phyloP scores from a whole-genome alignment of 345 rosid species.

The Dimocarpus longan region DNA sequence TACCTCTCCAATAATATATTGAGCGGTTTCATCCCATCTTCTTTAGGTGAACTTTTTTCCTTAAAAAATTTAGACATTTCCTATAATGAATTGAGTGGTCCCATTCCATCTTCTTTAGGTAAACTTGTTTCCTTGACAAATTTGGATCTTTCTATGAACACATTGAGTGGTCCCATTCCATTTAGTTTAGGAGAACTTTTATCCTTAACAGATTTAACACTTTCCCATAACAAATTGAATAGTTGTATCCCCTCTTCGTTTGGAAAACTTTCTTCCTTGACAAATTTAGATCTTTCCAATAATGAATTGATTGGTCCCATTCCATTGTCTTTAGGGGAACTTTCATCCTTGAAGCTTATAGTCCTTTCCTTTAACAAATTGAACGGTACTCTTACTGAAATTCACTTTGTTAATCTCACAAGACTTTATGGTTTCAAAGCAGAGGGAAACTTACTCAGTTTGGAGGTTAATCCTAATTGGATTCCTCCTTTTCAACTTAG shows the following conservation, averaged over 20 bases:
- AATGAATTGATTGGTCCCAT: neutral
- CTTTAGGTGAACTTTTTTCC: neutral
- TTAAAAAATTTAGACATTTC: neutral
- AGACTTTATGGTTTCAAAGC: constrained; percentile 9
- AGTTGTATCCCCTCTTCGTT: neutral
- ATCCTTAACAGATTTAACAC: too few relatives aligned
- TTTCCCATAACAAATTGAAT: neutral
- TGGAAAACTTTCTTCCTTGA: neutral
- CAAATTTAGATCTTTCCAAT: neutral
- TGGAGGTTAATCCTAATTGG: constrained; percentile 30
- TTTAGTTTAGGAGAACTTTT: too few relatives aligned
- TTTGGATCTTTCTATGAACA: constrained; percentile 9
- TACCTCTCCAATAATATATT: neutral
- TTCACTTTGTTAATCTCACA: constrained; percentile 31
- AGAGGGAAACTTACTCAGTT: constrained; percentile 19
- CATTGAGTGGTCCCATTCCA: neutral
- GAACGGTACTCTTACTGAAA: too few relatives aligned
- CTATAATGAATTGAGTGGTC: neutral
- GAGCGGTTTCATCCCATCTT: neutral
- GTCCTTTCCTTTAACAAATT: too few relatives aligned
- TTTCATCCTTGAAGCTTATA: too few relatives aligned
- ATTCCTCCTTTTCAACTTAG: constrained; percentile 31
- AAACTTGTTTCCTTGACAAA: neutral
- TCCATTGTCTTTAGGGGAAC: too few relatives aligned
- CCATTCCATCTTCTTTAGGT: neutral